A percentile compares a stretch with the other conserved stretches of the same genome.
phyloP scores from a whole-genome alignment of 768 basidiomycete genomes.

The Pulveroboletus ravenelii region DNA sequence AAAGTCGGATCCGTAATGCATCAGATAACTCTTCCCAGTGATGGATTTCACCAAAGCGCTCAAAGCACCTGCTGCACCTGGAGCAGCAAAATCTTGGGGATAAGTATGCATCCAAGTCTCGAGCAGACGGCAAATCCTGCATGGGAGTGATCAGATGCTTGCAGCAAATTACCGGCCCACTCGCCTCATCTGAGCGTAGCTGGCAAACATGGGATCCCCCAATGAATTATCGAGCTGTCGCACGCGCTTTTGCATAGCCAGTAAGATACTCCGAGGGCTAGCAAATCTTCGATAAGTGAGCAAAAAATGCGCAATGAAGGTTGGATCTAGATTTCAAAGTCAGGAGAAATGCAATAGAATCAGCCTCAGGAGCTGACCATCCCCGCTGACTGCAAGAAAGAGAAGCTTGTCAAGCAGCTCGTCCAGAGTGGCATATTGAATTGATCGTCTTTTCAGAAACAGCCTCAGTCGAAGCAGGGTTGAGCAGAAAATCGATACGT shows the following conservation, averaged over 20 bases:
- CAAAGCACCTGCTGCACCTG: conserved; percentile 67
- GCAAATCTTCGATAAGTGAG: conserved; percentile 82
- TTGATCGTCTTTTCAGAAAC: conserved; percentile 41
- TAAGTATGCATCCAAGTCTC: conserved; percentile 76
- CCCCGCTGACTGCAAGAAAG: conserved; percentile 79
- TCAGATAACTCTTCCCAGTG: conserved; percentile 70
- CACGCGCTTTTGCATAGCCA: conserved; percentile 86
- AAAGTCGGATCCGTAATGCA: conserved; percentile 82
- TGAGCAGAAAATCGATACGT: conserved; percentile 22
- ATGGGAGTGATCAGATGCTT: conserved; percentile 1
- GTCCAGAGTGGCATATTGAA: conserved; percentile 71
- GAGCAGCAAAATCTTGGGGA: conserved; percentile 75
- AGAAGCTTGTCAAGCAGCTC: conserved; percentile 78
- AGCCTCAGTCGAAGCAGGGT: conserved; percentile 8
- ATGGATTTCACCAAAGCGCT: conserved; percentile 75
- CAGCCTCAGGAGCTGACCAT: conserved; percentile 46
- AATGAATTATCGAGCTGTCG: conserved; percentile 66
- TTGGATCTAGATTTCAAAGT: conserved; percentile 49
- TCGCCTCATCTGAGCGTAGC: conserved; percentile 85
- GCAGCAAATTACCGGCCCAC: not conserved
- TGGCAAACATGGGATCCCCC: conserved; percentile 81
- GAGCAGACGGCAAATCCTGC: conserved; percentile 74
- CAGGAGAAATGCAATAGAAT: conserved; percentile 9
- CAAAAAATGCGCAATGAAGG: conserved; percentile 74
- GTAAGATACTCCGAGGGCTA: conserved; percentile 70